These are phyloP conservation scores for Scheffersomyces amazonensis DNA, from an alignment of 805 yeast species.

Conservation along the genomic window DNA sequence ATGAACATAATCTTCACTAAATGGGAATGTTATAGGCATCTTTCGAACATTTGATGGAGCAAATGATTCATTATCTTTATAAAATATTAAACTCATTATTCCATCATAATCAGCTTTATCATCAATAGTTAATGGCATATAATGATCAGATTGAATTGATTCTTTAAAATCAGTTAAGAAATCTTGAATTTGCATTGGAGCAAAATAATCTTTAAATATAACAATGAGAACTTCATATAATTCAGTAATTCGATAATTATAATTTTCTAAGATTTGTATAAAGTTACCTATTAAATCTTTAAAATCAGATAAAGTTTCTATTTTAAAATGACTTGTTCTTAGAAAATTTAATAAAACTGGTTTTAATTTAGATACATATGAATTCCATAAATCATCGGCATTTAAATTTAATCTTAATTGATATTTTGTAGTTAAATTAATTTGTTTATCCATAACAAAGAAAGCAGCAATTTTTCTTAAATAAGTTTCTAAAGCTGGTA, in stretches of 20 bases:
- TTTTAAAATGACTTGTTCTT: constrained; percentile 33
- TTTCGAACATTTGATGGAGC: constrained; percentile 49
- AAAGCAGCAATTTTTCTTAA: constrained; percentile 69
- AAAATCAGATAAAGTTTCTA: constrained; percentile 46
- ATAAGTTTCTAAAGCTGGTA: constrained; percentile 48
- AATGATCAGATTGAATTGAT: constrained; percentile 74
- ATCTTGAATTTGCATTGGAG: constrained; percentile 50
- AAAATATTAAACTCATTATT: constrained; percentile 69
- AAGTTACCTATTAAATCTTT: constrained; percentile 68
- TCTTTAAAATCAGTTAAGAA: constrained; percentile 62
- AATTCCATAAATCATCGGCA: constrained; percentile 74
- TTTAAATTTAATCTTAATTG: constrained; percentile 61
- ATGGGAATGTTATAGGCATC: constrained; percentile 64
- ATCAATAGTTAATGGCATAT: constrained; percentile 79
- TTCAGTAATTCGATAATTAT: constrained; percentile 55
- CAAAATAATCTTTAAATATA: constrained; percentile 56
- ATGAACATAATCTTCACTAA: constrained; percentile 84
- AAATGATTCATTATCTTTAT: constrained; percentile 47
- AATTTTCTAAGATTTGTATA: constrained; percentile 73
- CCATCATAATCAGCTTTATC: constrained; percentile 58
- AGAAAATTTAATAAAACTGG: constrained; percentile 54
- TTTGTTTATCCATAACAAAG: constrained; percentile 68
- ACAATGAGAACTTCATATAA: constrained; percentile 61
- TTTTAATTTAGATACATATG: constrained; percentile 54
- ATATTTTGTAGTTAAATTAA: constrained; percentile 61